Evolutionary conservation across 225 moss, liverwort and hornwort species (phyloP), one percentile per base, ranked within the genome.

Genomic region (Climacium dendroides): DNA sequence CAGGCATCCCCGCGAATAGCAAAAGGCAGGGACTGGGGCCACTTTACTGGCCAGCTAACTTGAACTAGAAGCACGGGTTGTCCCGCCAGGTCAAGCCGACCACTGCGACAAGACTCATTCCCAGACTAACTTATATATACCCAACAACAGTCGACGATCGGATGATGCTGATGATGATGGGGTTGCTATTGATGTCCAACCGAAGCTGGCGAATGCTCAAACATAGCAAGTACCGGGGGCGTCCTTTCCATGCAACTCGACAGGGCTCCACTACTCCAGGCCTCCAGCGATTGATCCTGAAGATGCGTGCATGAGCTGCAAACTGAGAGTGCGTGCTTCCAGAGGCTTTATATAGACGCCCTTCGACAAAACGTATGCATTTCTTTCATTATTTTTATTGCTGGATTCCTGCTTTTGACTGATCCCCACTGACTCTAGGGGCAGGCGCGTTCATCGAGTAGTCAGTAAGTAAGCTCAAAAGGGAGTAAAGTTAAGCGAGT

Each of bases 331-430:
- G 91, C 79, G 83, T 79, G 59, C 37, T 85, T 76, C 81, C 87
- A 89, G 89, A 53, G 85, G 61, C 87, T 91, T 89, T 91, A 89
- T 89, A 89, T 89, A 91, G 91, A 87, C 70, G 65, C 86, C 34
- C 79, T 43, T 80, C 60, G 48, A 69, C 59, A 48, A 32, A 61
- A 62, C 30, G 37, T 32, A 53, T 60, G 78, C 41, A 19, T 7
- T 37, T 83, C 45, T 45, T 43, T 8, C 43, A 37, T 34, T 32
- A 43, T 41, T 71, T 83, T 34, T 43, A 30, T 43, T 30, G 22
- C 80, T 34, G 54, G 57, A 83, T 83, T 83, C 83, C 83, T 83
- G 71, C 83, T 83, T 83, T 83, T 83, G 83, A 87, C 87, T 58
- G 75, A 59, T 67, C 48, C 74, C 80, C 50, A 74, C 84, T 80